Conservation (phyloP, 2,329 filamentous ascomycete species). For the Stachybotrys echinatus region DNA sequence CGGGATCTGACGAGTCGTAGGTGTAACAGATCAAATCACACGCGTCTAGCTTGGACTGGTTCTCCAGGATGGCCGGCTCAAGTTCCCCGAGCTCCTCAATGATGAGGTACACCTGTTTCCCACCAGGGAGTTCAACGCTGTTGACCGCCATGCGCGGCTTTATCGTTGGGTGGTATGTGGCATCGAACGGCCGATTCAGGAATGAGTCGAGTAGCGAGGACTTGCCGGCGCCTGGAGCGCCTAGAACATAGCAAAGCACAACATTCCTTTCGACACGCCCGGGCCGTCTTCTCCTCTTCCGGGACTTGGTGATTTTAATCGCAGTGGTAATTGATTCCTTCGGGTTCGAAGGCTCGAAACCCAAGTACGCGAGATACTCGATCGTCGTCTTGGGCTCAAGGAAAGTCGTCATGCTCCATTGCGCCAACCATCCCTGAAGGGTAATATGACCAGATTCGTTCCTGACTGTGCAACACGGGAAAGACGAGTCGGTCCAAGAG, state of each 20-base stretch:
- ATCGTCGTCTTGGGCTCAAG: conserved; percentile 91
- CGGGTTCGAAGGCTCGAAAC: conserved; percentile 78
- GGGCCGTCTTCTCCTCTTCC: conserved; percentile 76
- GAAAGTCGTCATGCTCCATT: conserved; percentile 99
- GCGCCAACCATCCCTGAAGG: conserved; percentile 93
- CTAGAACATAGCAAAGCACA: conserved; percentile 87
- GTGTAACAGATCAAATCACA: conserved; percentile 94
- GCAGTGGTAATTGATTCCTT: conserved; percentile 75
- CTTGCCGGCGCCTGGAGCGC: conserved; percentile 82
- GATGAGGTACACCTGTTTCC: conserved; percentile 95
- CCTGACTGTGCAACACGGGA: conserved; percentile 88
- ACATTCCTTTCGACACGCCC: conserved; percentile 91
- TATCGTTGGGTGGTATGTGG: conserved; percentile 86
- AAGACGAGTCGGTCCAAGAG: conserved; percentile 83
- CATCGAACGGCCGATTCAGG: conserved; percentile 78
- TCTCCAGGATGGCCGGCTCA: conserved; percentile 92
- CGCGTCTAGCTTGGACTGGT: conserved; percentile 80
- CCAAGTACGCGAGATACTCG: conserved; percentile 92
- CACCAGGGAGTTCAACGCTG: conserved; percentile 90
- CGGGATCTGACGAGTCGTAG: conserved; percentile 94
- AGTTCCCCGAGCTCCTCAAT: conserved; percentile 91
- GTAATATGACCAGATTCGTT: conserved; percentile 96
- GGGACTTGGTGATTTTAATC: conserved; percentile 85
- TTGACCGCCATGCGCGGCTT: conserved; percentile 92
- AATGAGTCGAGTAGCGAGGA: conserved; percentile 88